These are phyloP conservation scores for Amanita muscaria DNA, from an alignment of 768 basidiomycete genomes.

Conservation along the genomic window DNA sequence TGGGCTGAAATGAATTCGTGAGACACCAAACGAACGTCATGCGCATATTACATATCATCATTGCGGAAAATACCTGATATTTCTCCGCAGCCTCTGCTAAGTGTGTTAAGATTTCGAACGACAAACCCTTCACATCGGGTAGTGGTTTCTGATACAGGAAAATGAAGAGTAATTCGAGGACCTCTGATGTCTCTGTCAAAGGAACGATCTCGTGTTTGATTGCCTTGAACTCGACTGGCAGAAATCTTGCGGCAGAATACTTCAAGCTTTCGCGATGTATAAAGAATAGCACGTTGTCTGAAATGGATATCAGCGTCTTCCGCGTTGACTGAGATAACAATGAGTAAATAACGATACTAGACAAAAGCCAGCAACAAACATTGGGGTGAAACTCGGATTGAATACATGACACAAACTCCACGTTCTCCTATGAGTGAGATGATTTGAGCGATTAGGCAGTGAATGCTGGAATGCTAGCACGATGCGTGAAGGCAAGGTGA, in stretches of 20 bases:
- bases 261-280: slow-evolving; percentile 11
- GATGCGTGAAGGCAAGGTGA: too few relatives aligned
- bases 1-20: too few relatives aligned
- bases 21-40: slow-evolving; percentile 12
- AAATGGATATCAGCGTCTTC: slow-evolving; percentile 8
- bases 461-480: too few relatives aligned
- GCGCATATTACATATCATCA: slow-evolving; percentile 13
- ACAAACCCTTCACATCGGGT: slow-evolving; percentile 7
- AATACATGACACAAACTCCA: too few relatives aligned
- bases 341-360: too few relatives aligned
- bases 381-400: too few relatives aligned
- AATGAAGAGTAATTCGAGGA: slow-evolving; percentile 12
- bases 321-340: not conserved
- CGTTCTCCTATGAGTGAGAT: too few relatives aligned
- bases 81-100: too few relatives aligned
- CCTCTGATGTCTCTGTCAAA: slow-evolving; percentile 6
- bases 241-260: slow-evolving; percentile 8
- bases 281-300: slow-evolving; percentile 8
- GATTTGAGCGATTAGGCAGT: too few relatives aligned
- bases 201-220: slow-evolving; percentile 9
- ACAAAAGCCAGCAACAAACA: too few relatives aligned
- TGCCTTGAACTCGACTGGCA: not conserved
- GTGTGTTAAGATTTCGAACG: slow-evolving; percentile 9
- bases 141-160: slow-evolving; percentile 12
- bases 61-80: slow-evolving; percentile 17